Conservation (phyloP, 192 early-diverging fungal genomes). For the Gryganskiella cystojenkinii region DNA sequence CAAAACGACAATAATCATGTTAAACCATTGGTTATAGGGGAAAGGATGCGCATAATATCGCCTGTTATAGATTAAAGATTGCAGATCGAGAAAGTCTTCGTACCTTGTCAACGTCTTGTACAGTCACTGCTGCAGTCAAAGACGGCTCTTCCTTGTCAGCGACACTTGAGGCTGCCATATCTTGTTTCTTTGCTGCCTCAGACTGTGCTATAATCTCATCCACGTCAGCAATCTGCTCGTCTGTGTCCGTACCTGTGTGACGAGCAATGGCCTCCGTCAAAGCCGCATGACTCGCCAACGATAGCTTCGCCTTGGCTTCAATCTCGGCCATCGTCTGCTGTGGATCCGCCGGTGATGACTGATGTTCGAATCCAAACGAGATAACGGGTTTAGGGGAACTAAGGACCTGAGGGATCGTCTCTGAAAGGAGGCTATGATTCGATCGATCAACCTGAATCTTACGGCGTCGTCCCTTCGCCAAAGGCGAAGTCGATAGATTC, state of each 20-base stretch:
- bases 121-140: neutral
- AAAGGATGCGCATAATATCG: too few species aligned
- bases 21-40: too few species aligned
- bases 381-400: conserved; percentile 13
- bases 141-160: neutral
- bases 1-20: too few species aligned
- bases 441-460: conserved; percentile 35
- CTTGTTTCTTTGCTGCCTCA: neutral
- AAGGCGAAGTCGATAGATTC: neutral
- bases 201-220: neutral
- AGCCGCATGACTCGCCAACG: neutral
- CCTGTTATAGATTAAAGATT: conserved; percentile 46
- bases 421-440: neutral
- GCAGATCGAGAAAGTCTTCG: neutral
- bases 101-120: conserved; percentile 15
- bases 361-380: neutral
- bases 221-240: neutral
- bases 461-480: conserved; percentile 29
- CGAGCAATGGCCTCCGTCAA: neutral
- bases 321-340: conserved; percentile 8
- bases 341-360: neutral
- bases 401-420: neutral
- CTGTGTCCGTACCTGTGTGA: neutral
- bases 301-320: conserved; percentile 16
- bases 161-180: neutral